Evolutionary conservation across 2,329 filamentous ascomycete genomes (phyloP).

Genomic region (Aspergillus udagawae): DNA sequence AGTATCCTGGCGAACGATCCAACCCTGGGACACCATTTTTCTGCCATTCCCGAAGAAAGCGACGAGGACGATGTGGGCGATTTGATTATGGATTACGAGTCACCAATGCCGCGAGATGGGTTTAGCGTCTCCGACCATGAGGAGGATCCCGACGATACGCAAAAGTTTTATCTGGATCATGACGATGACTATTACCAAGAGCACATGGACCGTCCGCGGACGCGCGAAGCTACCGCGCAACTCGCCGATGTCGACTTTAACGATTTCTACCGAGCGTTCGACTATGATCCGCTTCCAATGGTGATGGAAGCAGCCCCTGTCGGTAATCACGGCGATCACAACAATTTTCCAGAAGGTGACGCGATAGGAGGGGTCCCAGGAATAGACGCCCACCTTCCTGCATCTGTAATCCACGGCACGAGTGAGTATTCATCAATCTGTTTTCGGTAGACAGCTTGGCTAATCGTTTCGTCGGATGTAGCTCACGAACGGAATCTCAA

Average conservation of each 20-base stretch:
- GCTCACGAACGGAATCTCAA: constrained; percentile 40
- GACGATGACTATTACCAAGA: constrained; percentile 18
- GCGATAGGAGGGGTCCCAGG: constrained; percentile 10
- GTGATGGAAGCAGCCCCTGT: constrained; percentile 5
- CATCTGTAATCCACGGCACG: constrained; percentile 25
- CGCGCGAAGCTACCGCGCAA: not conserved
- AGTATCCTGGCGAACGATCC: constrained; percentile 14
- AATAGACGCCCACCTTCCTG: constrained; percentile 16
- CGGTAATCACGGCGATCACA: constrained; percentile 14
- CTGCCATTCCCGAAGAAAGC: constrained; percentile 17
- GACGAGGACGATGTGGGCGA: constrained; percentile 17
- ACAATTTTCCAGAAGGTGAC: constrained; percentile 13
- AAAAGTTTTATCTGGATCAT: constrained; percentile 30
- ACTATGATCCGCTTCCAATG: constrained; percentile 16
- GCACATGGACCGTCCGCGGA: constrained; percentile 5
- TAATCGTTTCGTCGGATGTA: constrained; percentile 9
- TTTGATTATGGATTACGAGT: constrained; percentile 24
- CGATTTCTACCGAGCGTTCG: constrained; percentile 25
- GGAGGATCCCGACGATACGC: constrained; percentile 30
- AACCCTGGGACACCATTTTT: constrained; percentile 13
- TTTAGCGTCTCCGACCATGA: constrained; percentile 15
- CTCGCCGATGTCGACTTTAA: constrained; percentile 26
- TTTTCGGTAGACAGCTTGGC: not conserved
- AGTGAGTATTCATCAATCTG: constrained; percentile 18
- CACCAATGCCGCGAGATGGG: constrained; percentile 9